A percentile compares a stretch with the other conserved stretches of the same genome.
phyloP scores from a whole-genome alignment of 2,329 filamentous ascomycete species.

The Aspergillus ibericus region DNA sequence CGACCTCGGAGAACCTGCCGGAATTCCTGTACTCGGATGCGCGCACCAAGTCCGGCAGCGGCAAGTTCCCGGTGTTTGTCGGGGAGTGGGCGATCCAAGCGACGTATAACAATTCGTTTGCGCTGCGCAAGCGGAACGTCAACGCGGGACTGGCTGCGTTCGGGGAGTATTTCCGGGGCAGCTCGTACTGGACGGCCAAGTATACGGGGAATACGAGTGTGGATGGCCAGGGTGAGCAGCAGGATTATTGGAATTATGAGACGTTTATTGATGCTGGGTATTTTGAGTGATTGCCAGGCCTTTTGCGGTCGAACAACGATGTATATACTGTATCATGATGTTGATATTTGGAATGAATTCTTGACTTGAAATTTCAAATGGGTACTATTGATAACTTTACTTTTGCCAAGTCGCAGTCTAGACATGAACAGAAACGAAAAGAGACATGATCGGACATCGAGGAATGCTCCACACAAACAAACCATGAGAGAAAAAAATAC shows the following conservation, averaged over 20 bases:
- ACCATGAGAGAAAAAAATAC: no score
- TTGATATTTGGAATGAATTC: not conserved
- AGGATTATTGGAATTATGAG: constrained; percentile 21
- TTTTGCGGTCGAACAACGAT: no score
- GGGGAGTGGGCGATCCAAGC: constrained; percentile 27
- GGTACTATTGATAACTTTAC: constrained; percentile 1
- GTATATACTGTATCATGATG: no score
- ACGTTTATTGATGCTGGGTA: constrained; percentile 17
- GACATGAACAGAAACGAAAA: not conserved
- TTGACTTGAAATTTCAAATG: not conserved
- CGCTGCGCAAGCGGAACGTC: constrained; percentile 16
- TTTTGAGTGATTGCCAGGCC: not conserved
- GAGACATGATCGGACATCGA: not conserved
- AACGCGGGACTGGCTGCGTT: constrained; percentile 18
- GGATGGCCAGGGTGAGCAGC: constrained; percentile 14
- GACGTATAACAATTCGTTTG: constrained; percentile 16
- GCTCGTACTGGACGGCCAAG: constrained; percentile 25
- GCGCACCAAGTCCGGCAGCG: constrained; percentile 11
- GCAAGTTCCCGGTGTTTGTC: constrained; percentile 25
- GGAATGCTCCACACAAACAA: not conserved
- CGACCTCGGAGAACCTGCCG: constrained; percentile 18
- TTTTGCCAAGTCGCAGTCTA: not conserved
- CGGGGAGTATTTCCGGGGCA: constrained; percentile 18
- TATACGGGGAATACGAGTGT: constrained; percentile 17
- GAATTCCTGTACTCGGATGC: constrained; percentile 22